phyloP scores from a whole-genome alignment of 2,329 filamentous ascomycete genomes.

The Diaporthe vexans region DNA sequence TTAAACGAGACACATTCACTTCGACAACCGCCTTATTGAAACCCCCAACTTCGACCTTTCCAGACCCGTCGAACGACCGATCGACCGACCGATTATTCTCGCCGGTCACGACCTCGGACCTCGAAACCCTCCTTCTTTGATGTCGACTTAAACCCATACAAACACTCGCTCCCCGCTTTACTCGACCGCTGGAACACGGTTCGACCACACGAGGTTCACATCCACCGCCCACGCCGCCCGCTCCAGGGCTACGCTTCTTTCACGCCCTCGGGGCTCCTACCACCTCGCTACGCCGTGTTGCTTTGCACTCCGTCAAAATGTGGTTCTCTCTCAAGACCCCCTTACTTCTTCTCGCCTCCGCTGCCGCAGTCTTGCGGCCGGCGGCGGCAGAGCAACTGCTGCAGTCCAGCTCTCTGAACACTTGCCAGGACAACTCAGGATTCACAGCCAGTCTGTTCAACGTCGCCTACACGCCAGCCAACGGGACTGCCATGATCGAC shows the following conservation, averaged over 20 bases:
- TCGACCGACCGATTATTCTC: conserved; percentile 1
- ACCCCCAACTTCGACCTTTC: conserved; percentile 20
- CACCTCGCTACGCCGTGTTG: conserved; percentile 16
- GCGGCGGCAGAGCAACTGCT: conserved; percentile 76
- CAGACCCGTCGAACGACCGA: conserved; percentile 5
- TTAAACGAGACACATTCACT: conserved; percentile 16
- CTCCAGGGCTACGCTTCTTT: conserved; percentile 27
- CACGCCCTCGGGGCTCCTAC: conserved; percentile 31
- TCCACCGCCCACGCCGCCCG: conserved; percentile 7
- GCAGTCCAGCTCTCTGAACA: conserved; percentile 85
- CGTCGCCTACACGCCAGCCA: conserved; percentile 82
- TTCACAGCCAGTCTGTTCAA: conserved; percentile 93
- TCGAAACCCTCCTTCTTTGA: conserved; percentile 33
- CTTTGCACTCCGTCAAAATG: conserved; percentile 55
- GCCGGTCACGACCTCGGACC: conserved; percentile 12
- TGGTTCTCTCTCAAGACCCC: conserved; percentile 61
- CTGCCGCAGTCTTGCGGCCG: conserved; percentile 60
- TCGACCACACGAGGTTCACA: conserved; percentile 35
- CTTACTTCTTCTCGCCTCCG: conserved; percentile 60
- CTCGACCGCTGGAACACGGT: conserved; percentile 38
- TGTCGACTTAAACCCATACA: conserved; percentile 36
- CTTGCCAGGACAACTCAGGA: conserved; percentile 86
- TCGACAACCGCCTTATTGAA: conserved; percentile 25
- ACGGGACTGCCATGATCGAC: conserved; percentile 79
- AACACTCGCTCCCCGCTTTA: conserved; percentile 3